These are phyloP conservation scores for Phytophthora macrochlamydospora DNA, from an alignment of 352 stramenopile species.

Conservation along the genomic window DNA sequence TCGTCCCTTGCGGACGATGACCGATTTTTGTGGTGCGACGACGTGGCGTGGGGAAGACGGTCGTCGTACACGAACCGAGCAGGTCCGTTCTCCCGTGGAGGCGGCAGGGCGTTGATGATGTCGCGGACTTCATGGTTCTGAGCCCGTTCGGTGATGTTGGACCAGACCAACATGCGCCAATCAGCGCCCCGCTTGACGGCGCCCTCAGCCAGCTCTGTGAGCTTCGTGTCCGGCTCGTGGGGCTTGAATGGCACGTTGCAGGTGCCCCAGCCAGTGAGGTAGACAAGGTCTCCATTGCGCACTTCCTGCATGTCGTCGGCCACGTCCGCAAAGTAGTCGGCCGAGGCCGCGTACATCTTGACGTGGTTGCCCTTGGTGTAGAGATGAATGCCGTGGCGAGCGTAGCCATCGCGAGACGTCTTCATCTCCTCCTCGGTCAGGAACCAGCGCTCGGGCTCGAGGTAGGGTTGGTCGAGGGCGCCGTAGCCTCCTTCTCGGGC, in stretches of 20 bases:
- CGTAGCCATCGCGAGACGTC: constrained; percentile 44
- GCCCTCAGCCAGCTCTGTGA: constrained; percentile 39
- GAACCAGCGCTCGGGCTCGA: constrained; percentile 66
- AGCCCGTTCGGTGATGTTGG: constrained; percentile 57
- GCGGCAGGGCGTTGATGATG: constrained; percentile 52
- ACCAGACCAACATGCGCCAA: constrained; percentile 65
- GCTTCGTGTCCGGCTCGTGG: constrained; percentile 35
- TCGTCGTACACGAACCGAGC: constrained; percentile 68
- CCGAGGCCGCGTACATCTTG: constrained; percentile 49
- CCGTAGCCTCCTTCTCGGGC: constrained; percentile 27
- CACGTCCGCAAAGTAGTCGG: constrained; percentile 55
- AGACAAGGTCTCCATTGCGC: constrained; percentile 42
- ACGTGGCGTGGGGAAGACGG: constrained; percentile 57
- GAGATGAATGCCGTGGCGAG: constrained; percentile 47
- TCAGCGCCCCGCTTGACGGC: constrained; percentile 45
- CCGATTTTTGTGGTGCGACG: constrained; percentile 71
- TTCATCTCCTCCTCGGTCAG: constrained; percentile 62
- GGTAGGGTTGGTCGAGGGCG: constrained; percentile 50
- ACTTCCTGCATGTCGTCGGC: constrained; percentile 48
- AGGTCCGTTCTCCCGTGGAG: constrained; percentile 29
- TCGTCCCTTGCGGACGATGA: constrained; percentile 51
- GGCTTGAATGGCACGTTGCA: constrained; percentile 68
- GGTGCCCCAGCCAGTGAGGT: constrained; percentile 64
- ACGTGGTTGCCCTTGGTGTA: constrained; percentile 59
- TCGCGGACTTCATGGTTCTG: constrained; percentile 66